phyloP scores from a whole-genome alignment of 306 rosid genomes.

The Luffa aegyptiaca region DNA sequence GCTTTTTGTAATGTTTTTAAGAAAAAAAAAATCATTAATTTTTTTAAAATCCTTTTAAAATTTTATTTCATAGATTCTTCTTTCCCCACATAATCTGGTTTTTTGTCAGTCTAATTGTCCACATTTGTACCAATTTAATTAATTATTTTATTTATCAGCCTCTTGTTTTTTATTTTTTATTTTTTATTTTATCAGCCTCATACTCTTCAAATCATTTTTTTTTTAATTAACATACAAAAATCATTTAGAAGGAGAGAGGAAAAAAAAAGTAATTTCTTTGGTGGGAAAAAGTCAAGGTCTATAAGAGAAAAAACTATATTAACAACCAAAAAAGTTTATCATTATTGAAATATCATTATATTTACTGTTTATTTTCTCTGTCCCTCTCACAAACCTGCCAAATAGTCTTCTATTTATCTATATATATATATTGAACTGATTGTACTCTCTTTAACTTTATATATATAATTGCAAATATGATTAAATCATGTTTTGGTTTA shows the following conservation, averaged over 20 bases:
- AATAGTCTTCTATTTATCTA: not conserved
- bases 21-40: not conserved
- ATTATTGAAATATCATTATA: not conserved
- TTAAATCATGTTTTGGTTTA: too few species aligned
- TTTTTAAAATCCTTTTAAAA: not conserved
- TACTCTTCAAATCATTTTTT: not conserved
- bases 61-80: not conserved
- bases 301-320: not conserved
- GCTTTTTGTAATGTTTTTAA: not conserved
- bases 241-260: not conserved
- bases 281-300: not conserved
- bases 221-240: not conserved
- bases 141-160: not conserved
- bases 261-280: not conserved
- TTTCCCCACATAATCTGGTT: slow-evolving; percentile 1
- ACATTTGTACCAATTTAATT: not conserved
- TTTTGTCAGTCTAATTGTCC: not conserved
- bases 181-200: not conserved
- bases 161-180: not conserved
- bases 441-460: not conserved
- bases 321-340: not conserved
- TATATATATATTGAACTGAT: not conserved
- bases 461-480: too few species aligned
- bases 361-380: not conserved
- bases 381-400: not conserved